Conservation (phyloP, 768 basidiomycete species). For the Amyloporia xantha region DNA sequence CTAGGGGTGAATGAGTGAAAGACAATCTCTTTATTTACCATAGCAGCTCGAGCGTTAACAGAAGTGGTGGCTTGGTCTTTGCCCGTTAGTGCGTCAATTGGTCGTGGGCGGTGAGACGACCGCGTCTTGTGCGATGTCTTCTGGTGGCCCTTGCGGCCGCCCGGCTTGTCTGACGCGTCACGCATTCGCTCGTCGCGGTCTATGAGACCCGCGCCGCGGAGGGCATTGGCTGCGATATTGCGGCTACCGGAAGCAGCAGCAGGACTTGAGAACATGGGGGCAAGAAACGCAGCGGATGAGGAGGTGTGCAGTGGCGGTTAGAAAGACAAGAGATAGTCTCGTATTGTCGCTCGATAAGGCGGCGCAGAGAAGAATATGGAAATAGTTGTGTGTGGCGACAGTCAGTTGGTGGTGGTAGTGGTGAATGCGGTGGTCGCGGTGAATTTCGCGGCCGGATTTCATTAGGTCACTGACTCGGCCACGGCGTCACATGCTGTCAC, state of each 20-base stretch:
- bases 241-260: constrained; percentile 53
- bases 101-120: constrained; percentile 53
- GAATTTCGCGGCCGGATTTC: constrained; percentile 1
- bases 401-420: neutral
- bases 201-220: constrained; percentile 69
- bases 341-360: neutral
- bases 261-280: constrained; percentile 41
- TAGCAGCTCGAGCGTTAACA: constrained; percentile 35
- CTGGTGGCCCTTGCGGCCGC: constrained; percentile 62
- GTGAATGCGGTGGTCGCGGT: neutral
- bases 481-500: constrained; percentile 1
- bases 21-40: constrained; percentile 59
- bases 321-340: neutral
- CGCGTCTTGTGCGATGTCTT: constrained; percentile 52
- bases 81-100: constrained; percentile 45
- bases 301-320: neutral
- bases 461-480: constrained; percentile 1
- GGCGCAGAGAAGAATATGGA: too few relatives aligned
- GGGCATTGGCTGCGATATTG: constrained; percentile 51
- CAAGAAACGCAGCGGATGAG: neutral
- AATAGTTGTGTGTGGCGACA: neutral
- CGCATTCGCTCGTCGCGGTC: constrained; percentile 74
- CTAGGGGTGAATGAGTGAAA: constrained; percentile 17
- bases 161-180: constrained; percentile 60
- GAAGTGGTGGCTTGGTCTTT: constrained; percentile 42